Evolutionary conservation across 2,329 filamentous ascomycete species (phyloP).

Genomic region (Alternaria sp.): DNA sequence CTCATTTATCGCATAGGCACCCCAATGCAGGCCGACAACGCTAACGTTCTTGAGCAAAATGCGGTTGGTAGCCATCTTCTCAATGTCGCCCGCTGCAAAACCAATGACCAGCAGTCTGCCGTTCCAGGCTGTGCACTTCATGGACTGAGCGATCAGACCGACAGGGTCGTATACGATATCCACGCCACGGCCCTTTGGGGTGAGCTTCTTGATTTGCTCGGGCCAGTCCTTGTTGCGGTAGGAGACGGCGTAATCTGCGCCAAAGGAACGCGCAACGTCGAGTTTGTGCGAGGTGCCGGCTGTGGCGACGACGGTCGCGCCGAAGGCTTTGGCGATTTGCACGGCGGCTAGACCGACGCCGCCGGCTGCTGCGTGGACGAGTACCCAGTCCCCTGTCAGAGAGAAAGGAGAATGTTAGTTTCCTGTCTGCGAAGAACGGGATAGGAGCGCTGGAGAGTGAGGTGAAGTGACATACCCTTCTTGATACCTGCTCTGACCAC

Average conservation of each 20-base stretch:
- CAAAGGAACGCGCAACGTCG: constrained; percentile 79
- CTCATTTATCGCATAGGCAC: constrained; percentile 79
- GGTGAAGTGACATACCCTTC: constrained; percentile 49
- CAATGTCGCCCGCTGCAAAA: constrained; percentile 85
- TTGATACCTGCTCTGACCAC: constrained; percentile 81
- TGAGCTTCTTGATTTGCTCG: constrained; percentile 77
- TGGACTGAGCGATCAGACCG: constrained; percentile 83
- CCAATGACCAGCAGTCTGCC: constrained; percentile 87
- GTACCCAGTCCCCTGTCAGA: constrained; percentile 76
- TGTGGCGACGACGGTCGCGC: constrained; percentile 92
- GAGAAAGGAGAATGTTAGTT: neutral
- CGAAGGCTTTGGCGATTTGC: constrained; percentile 91
- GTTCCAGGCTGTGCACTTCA: constrained; percentile 95
- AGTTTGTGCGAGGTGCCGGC: constrained; percentile 83
- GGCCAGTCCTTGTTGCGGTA: constrained; percentile 74
- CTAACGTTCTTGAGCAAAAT: constrained; percentile 93
- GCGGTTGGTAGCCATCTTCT: constrained; percentile 92
- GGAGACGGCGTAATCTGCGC: constrained; percentile 84
- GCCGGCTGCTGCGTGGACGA: constrained; percentile 91
- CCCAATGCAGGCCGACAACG: constrained; percentile 92
- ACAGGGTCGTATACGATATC: constrained; percentile 97
- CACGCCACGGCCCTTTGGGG: constrained; percentile 76
- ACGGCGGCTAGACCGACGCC: constrained; percentile 92
- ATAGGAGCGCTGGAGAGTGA: neutral
- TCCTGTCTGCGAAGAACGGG: no score